These are phyloP conservation scores for Pelargonium exstipulatum DNA, from an alignment of 441 rosid species.

Conservation along the genomic window DNA sequence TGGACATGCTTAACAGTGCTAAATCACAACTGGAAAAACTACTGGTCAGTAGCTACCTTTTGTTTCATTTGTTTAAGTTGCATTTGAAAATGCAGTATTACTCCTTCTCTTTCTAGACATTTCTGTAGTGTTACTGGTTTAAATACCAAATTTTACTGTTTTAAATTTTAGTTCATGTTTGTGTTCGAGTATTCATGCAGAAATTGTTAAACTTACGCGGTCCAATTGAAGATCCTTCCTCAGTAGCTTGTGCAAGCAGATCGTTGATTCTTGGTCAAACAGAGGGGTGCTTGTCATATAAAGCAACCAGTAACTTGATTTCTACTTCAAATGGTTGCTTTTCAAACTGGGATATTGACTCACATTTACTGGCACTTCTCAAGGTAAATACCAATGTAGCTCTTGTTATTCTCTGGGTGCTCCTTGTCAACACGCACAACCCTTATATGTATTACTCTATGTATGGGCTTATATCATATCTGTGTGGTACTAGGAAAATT, in stretches of 20 bases:
- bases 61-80: constrained; percentile 16
- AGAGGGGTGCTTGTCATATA: constrained; percentile 74
- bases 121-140: constrained; percentile 16
- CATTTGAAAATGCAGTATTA: constrained; percentile 14
- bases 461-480: not conserved
- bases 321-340: constrained; percentile 68
- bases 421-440: not conserved
- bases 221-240: constrained; percentile 88
- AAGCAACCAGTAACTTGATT: constrained; percentile 65
- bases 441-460: not conserved
- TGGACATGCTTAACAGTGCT: constrained; percentile 47
- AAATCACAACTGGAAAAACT: constrained; percentile 75
- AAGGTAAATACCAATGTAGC: constrained; percentile 41
- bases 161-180: constrained; percentile 24
- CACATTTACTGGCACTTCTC: constrained; percentile 63
- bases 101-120: constrained; percentile 11
- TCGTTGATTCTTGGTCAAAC: constrained; percentile 59
- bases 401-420: constrained; percentile 6
- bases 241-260: constrained; percentile 59
- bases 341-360: constrained; percentile 63
- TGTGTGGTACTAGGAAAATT: not conserved
- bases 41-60: constrained; percentile 49
- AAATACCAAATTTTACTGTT: constrained; percentile 15
- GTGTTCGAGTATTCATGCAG: constrained; percentile 54
- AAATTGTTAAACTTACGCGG: constrained; percentile 65